A percentile compares a stretch with the other conserved stretches of the same genome.
phyloP scores from a whole-genome alignment of 805 yeast genomes.

The Yamadazyma olivae region DNA sequence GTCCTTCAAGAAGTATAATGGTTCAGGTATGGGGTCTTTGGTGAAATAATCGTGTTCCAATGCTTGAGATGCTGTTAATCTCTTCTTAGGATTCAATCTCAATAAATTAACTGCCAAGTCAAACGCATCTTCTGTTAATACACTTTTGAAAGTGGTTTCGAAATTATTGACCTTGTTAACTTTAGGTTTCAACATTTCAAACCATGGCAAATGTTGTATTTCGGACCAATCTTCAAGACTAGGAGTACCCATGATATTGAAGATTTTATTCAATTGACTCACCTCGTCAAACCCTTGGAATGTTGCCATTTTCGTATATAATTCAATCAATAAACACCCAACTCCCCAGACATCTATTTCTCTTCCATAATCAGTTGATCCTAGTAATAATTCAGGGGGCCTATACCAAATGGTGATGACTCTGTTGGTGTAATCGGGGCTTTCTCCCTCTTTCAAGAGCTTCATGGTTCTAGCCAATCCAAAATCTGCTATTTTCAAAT shows the following conservation, averaged over 20 bases:
- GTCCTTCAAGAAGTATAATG: constrained; percentile 52
- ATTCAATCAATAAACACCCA: constrained; percentile 85
- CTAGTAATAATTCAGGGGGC: constrained; percentile 90
- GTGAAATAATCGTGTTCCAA: constrained; percentile 64
- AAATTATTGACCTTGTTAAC: constrained; percentile 29
- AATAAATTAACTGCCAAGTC: constrained; percentile 65
- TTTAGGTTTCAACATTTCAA: constrained; percentile 72
- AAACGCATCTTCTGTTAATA: constrained; percentile 52
- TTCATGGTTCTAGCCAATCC: constrained; percentile 80
- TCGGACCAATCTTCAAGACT: constrained; percentile 70
- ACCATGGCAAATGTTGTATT: constrained; percentile 86
- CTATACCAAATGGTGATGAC: constrained; percentile 97
- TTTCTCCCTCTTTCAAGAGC: constrained; percentile 44
- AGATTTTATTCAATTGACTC: constrained; percentile 74
- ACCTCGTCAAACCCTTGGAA: constrained; percentile 91
- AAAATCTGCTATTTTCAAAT: constrained; percentile 73
- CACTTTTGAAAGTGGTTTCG: constrained; percentile 27
- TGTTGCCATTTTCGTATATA: constrained; percentile 69
- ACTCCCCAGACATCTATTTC: constrained; percentile 97
- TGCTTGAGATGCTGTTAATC: constrained; percentile 71
- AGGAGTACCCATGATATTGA: constrained; percentile 87
- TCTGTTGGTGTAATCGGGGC: constrained; percentile 86
- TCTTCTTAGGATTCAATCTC: constrained; percentile 60
- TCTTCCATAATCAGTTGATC: constrained; percentile 84
- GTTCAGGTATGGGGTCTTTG: constrained; percentile 64